Conservation (phyloP, 2,329 filamentous ascomycete genomes). For the Colletotrichum tanaceti region DNA sequence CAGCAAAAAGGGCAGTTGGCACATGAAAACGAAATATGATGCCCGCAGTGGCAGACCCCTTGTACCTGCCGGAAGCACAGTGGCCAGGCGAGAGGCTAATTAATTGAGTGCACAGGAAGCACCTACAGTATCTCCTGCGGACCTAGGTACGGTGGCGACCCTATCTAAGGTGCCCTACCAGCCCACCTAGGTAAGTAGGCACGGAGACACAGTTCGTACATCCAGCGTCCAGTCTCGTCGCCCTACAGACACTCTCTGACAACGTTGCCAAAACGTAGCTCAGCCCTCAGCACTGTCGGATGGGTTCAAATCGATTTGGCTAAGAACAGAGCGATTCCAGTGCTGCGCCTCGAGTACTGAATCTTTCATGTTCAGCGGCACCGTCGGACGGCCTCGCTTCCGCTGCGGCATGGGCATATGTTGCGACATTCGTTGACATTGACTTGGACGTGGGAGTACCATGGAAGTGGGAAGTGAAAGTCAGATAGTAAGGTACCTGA, state of each 20-base stretch:
- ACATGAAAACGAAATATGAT: conserved; percentile 13
- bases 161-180: too few species aligned
- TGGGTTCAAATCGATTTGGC: background rate
- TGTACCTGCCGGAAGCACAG: conserved; percentile 32
- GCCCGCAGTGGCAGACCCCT: conserved; percentile 14
- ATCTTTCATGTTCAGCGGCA: background rate
- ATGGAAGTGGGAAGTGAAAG: too few species aligned
- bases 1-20: too few species aligned
- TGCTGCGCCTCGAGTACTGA: background rate
- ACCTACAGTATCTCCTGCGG: background rate
- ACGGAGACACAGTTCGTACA: background rate
- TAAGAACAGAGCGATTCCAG: background rate
- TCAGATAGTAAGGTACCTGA: conserved; percentile 10
- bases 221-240: background rate
- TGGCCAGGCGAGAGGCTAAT: conserved; percentile 28
- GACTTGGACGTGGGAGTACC: background rate
- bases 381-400: conserved; percentile 14
- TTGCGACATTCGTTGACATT: background rate
- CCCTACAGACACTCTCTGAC: background rate
- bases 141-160: too few species aligned
- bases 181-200: too few species aligned
- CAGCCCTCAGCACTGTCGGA: conserved; percentile 4
- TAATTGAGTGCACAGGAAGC: conserved; percentile 27
- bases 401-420: conserved; percentile 17
- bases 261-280: background rate